These are phyloP conservation scores for Syncephalis fuscata DNA, from an alignment of 371 early-diverging fungal species.

Conservation along the genomic window DNA sequence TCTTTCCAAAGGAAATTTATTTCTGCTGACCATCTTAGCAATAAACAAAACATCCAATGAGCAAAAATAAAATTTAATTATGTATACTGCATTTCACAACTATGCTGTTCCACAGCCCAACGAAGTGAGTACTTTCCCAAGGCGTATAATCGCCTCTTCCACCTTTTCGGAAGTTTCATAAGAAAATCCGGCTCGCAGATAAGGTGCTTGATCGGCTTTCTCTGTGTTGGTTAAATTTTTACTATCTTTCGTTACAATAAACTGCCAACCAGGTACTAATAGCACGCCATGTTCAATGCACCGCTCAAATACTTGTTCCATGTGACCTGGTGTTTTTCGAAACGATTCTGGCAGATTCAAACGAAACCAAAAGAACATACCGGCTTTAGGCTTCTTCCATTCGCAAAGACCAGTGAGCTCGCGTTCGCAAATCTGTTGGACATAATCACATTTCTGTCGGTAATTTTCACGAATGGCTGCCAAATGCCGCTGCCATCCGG, in stretches of 20 bases:
- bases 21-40: too few relatives aligned
- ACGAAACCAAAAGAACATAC: slow-evolving; percentile 77
- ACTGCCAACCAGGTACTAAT: slow-evolving; percentile 40
- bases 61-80: too few relatives aligned
- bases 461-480: slow-evolving; percentile 36
- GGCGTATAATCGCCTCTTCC: slow-evolving; percentile 24
- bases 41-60: too few relatives aligned
- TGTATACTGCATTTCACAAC: too few relatives aligned
- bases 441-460: slow-evolving; percentile 35
- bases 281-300: slow-evolving; percentile 30
- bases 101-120: too few relatives aligned
- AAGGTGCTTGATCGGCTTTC: slow-evolving; percentile 20
- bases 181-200: slow-evolving; percentile 35
- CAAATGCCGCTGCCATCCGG: slow-evolving; percentile 48
- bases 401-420: slow-evolving; percentile 40
- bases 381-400: slow-evolving; percentile 49
- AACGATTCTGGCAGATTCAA: neutral
- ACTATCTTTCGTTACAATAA: slow-evolving; percentile 12
- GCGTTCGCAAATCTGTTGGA: slow-evolving; percentile 30
- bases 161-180: slow-evolving; percentile 31
- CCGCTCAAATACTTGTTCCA: slow-evolving; percentile 12
- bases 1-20: too few relatives aligned
- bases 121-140: slow-evolving; percentile 12
- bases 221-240: slow-evolving; percentile 6
- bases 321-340: neutral